phyloP scores from a whole-genome alignment of 768 basidiomycete species.

The Boletus eberwhitei region DNA sequence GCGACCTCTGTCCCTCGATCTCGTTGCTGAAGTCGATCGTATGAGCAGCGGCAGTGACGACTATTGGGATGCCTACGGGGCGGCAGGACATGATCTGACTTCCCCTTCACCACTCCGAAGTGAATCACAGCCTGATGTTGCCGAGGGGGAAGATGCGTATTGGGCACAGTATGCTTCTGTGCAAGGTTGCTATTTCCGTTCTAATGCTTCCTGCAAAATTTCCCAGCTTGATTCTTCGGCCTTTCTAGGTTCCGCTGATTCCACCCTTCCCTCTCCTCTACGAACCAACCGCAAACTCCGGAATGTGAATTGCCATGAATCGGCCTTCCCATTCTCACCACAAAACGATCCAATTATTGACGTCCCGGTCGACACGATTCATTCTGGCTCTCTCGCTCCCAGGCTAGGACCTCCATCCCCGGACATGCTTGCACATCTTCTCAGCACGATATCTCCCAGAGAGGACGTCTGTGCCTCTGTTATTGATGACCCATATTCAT shows the following conservation, averaged over 20 bases:
- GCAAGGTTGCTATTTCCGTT: slow-evolving; percentile 47
- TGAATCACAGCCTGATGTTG: slow-evolving; percentile 8
- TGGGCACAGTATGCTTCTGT: slow-evolving; percentile 73
- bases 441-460: slow-evolving; percentile 25
- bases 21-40: slow-evolving; percentile 10
- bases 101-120: slow-evolving; percentile 15
- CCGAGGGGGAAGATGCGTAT: slow-evolving; percentile 56
- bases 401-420: slow-evolving; percentile 27
- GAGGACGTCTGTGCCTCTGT: slow-evolving; percentile 12
- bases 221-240: slow-evolving; percentile 2
- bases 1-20: neutral
- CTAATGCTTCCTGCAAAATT: slow-evolving; percentile 11
- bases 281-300: slow-evolving; percentile 30
- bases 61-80: slow-evolving; percentile 70
- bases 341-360: slow-evolving; percentile 11
- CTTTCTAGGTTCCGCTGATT: slow-evolving; percentile 63
- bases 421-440: slow-evolving; percentile 23
- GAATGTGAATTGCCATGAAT: slow-evolving; percentile 3
- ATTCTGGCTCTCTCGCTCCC: slow-evolving; percentile 7
- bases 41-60: slow-evolving; percentile 40
- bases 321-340: neutral
- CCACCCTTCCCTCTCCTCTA: slow-evolving; percentile 57
- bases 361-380: slow-evolving; percentile 19
- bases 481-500: slow-evolving; percentile 7
- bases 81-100: slow-evolving; percentile 29